phyloP scores from a whole-genome alignment of 225 moss, liverwort and hornwort genomes.

The Neckera pumila region DNA sequence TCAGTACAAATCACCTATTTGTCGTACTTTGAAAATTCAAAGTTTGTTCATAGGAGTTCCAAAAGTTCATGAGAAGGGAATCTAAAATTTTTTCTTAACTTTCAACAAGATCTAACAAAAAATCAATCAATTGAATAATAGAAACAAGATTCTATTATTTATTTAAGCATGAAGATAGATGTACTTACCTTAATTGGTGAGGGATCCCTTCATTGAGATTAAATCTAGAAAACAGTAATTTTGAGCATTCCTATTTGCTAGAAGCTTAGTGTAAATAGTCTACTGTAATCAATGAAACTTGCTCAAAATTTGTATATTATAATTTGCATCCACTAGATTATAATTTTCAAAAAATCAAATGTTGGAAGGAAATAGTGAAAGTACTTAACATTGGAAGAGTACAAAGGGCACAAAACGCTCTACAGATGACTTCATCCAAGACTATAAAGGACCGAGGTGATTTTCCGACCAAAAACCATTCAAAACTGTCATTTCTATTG shows the following conservation, averaged over 20 bases:
- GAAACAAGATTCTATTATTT: rapidly evolving
- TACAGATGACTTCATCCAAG: not conserved
- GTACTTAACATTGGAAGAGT: rapidly evolving
- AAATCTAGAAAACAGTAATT: not conserved
- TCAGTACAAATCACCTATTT: rapidly evolving
- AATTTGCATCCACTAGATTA: not conserved
- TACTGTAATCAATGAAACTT: not conserved
- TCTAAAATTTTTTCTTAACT: rapidly evolving
- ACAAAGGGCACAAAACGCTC: not conserved
- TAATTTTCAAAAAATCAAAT: not conserved
- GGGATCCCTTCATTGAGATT: not conserved
- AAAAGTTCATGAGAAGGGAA: not conserved
- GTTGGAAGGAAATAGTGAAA: not conserved
- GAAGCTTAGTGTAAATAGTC: not conserved
- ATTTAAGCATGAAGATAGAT: rapidly evolving
- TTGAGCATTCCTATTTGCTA: rapidly evolving
- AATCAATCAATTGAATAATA: no score
- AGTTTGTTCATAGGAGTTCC: not conserved
- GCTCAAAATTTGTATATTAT: no score
- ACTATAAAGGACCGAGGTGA: no score
- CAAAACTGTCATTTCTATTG: no score
- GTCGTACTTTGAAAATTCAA: no score
- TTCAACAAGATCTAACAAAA: not conserved
- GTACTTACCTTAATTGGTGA: not conserved
- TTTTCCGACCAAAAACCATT: no score